Evolutionary conservation across 495 filamentous ascomycete genomes (phyloP), one percentile per base, ranked within the genome.

Genomic region (Hapsidospora chrysogenum): DNA sequence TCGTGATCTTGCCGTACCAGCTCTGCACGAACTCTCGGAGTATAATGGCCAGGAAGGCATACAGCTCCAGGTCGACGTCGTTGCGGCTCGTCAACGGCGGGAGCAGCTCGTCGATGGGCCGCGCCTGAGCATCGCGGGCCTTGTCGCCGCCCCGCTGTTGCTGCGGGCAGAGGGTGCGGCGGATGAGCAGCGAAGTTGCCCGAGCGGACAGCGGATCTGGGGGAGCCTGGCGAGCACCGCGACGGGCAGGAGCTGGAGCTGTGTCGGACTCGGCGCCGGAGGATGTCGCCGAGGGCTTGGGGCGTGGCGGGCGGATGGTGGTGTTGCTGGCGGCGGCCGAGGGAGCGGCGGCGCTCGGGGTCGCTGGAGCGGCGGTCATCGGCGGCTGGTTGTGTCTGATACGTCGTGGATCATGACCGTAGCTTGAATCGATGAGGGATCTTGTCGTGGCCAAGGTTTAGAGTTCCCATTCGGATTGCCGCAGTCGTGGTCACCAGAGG

Each of bases 71-170:
- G 48, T 97, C 89, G 39, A 94, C 72, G 39, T 85, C 82, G 50
- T 94, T 89, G 38, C 80, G 84, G 56, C 82, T 86, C 14, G 89
- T 94, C 43, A 97, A 68, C 15, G 85, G 85, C 23, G 87, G 89
- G 27, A 97, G 56, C 18, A 94, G 62, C 41, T 86, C 82, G 32
- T 87, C 72, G 38, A 92, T 62, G 7, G 64, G 53, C n/a, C n/a
- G n/a, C 17, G 50, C 41, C 16, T 59, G 51, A 17, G 58, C 45
- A 26, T 37, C 45, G 41, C 41, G 49, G 35, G 50, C 64, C 40
- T 60, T 62, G 53, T 65, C 61, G 27, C 54, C 49, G 23, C 6
- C 6, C 23, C 11, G 6, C 22, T 53, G 46, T n/a, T 61, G 52
- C 34, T 62, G 56, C 28, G 53, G 54, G 44, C 66, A 71, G 33